Percentiles rank a stretch among this genome's conserved stretches.
These are phyloP conservation scores for Marasmius sp. DNA, from an alignment of 1,284 basidiomycete genomes.

Conservation along the genomic window DNA sequence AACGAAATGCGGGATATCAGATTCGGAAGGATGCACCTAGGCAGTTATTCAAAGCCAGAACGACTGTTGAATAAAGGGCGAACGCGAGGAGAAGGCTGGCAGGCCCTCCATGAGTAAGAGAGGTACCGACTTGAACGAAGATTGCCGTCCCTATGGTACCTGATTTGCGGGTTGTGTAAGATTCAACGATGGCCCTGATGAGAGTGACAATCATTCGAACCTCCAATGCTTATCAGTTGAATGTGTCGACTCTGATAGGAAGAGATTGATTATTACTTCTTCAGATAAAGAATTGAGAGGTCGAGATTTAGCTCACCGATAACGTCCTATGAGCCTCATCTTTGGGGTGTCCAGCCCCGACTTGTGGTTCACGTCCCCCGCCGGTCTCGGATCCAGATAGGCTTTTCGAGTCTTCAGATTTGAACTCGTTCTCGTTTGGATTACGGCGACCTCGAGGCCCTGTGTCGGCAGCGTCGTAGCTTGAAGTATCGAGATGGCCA, in stretches of 20 bases:
- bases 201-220: slow-evolving; percentile 18
- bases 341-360: too few relatives aligned
- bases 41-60: slow-evolving; percentile 47
- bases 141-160: slow-evolving; percentile 48
- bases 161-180: slow-evolving; percentile 9
- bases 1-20: neutral
- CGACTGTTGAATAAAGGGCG: slow-evolving; percentile 44
- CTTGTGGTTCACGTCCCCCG: too few relatives aligned
- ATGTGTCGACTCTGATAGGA: slow-evolving; percentile 42
- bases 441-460: too few relatives aligned
- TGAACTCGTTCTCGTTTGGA: too few relatives aligned
- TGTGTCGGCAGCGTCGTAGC: too few relatives aligned
- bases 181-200: neutral
- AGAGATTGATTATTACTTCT: too few relatives aligned
- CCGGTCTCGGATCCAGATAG: too few relatives aligned
- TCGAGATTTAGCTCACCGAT: slow-evolving; percentile 21
- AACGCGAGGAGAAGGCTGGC: slow-evolving; percentile 48
- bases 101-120: slow-evolving; percentile 45
- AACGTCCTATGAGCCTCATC: slow-evolving; percentile 33
- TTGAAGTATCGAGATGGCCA: too few relatives aligned
- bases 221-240: slow-evolving; percentile 49
- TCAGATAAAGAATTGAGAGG: neutral
- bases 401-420: too few relatives aligned
- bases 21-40: slow-evolving; percentile 29
- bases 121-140: slow-evolving; percentile 46